Percentiles rank a stretch among this genome's conserved stretches.
Evolutionary conservation across 2,329 filamentous ascomycete genomes (phyloP).

Genomic region (Cercospora citrullina): DNA sequence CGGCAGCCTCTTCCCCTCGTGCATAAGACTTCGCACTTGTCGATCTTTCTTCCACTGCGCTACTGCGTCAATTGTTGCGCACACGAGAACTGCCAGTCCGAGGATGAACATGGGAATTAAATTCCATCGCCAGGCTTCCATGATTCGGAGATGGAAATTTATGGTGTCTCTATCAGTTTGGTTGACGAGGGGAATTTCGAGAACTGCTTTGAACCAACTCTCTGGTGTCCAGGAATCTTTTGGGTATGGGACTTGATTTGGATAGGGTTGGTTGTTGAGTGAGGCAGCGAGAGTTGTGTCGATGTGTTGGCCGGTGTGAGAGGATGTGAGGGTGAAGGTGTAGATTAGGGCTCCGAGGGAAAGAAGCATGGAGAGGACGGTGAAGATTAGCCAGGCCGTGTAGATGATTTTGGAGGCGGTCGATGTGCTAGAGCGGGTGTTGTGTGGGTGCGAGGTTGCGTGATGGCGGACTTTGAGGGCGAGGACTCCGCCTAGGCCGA

Average conservation of each 20-base stretch:
- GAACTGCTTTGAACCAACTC: constrained; percentile 34
- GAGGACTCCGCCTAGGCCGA: constrained; percentile 33
- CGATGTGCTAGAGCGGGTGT: constrained; percentile 2
- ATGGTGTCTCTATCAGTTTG: constrained; percentile 26
- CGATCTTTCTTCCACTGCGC: not conserved
- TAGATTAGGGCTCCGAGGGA: constrained; percentile 33
- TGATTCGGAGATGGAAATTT: constrained; percentile 23
- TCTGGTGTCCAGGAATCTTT: constrained; percentile 33
- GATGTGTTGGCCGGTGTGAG: constrained; percentile 30
- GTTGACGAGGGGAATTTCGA: constrained; percentile 26
- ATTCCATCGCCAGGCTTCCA: constrained; percentile 37
- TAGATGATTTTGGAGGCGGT: constrained; percentile 16
- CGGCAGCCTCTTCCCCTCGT: not conserved
- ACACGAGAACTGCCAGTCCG: constrained; percentile 21
- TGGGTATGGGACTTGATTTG: constrained; percentile 34
- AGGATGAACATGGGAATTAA: constrained; percentile 34
- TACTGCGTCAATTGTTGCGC: not conserved
- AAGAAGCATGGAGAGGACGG: constrained; percentile 28
- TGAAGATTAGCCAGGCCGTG: constrained; percentile 32
- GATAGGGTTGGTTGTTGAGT: constrained; percentile 32
- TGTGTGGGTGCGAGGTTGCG: not conserved
- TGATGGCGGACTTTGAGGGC: constrained; percentile 28
- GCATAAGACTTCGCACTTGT: not conserved
- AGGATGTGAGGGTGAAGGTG: constrained; percentile 31
- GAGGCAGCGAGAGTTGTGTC: constrained; percentile 26